Base-by-base conservation (phyloP, 2,329 filamentous ascomycete species). In the Alternaria angustiovoidea region DNA sequence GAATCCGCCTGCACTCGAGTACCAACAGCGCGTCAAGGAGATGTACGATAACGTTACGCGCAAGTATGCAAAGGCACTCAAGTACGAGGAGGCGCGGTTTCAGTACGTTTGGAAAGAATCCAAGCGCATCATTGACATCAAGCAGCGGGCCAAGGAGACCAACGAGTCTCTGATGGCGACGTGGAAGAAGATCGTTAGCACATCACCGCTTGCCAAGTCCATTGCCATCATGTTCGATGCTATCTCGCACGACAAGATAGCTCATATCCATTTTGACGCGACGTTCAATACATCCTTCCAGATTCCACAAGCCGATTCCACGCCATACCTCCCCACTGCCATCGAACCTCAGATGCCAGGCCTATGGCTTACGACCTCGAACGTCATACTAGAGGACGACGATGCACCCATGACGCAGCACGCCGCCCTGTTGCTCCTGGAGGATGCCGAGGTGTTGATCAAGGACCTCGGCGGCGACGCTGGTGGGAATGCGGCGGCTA, bases 91-190 rank as follows among this genome's bases (percentile, higher is more conserved):
- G 79, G 91, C 94, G 67, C 90, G 91, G 61, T 91, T 89, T 57
- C 91, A 94, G 68, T 98, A 97, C 76, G 91, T 99, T 5, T 95
- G 92, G 88, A 91, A 90, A 71, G 93, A 99, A 75, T 92, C 92
- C 3, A 93, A 95, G 77, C 87, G 87, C 59, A 94, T 98, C 48
- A 82, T 95, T 30, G 83, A 87, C 34, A 83, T 95, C 69, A 96
- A 95, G 75, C 91, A 96, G 65, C 92, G 92, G 72, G 92, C 89
- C 2, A 88, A 90, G 59, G 92, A 94, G 78, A 84, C 87, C 42
- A 73, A 81, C 61, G 85, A 83, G n/a, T 86, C 85, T 39, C 88
- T 92, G 82, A 87, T 83, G 59, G 80, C 81, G 20, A 79, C 93
- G 9, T 94, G 91, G 91, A 87, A 84, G 53, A 87, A 90, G 62